Evolutionary conservation across 1,284 basidiomycete genomes (phyloP).

Genomic region (Vanrija humicola): DNA sequence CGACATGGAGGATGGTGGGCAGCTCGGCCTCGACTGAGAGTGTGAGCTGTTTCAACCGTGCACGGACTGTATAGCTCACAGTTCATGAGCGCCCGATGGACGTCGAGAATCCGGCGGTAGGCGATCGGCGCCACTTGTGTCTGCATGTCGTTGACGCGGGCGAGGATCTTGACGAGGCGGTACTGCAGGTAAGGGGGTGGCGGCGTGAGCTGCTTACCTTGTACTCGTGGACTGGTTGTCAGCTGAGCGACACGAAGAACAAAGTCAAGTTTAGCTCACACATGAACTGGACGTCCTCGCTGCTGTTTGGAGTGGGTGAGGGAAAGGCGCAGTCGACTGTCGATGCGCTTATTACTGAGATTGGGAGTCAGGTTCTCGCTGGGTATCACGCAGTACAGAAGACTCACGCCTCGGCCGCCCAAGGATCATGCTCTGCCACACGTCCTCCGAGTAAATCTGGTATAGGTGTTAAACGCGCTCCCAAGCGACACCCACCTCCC

Average conservation of each 20-base stretch:
- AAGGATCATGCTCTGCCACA: constrained; percentile 12
- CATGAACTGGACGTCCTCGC: too few relatives aligned
- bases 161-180: constrained; percentile 9
- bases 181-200: constrained; percentile 2
- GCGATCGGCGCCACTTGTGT: background rate
- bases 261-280: too few relatives aligned
- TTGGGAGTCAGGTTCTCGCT: too few relatives aligned
- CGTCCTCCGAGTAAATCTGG: constrained; percentile 16
- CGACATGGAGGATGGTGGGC: background rate
- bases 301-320: too few relatives aligned
- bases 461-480: background rate
- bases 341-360: too few relatives aligned
- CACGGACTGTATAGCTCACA: too few relatives aligned
- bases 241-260: too few relatives aligned
- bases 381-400: too few relatives aligned
- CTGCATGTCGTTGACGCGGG: constrained; percentile 12
- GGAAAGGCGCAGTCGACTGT: too few relatives aligned
- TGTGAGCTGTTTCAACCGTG: background rate
- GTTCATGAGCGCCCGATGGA: constrained; percentile 1
- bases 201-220: too few relatives aligned
- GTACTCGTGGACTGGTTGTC: too few relatives aligned
- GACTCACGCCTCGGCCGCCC: constrained; percentile 12
- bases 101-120: constrained; percentile 4
- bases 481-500: constrained; percentile 14
- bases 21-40: constrained; percentile 1